Base-by-base conservation (phyloP, 352 stramenopile genomes). In the Globisporangium viniferum region DNA sequence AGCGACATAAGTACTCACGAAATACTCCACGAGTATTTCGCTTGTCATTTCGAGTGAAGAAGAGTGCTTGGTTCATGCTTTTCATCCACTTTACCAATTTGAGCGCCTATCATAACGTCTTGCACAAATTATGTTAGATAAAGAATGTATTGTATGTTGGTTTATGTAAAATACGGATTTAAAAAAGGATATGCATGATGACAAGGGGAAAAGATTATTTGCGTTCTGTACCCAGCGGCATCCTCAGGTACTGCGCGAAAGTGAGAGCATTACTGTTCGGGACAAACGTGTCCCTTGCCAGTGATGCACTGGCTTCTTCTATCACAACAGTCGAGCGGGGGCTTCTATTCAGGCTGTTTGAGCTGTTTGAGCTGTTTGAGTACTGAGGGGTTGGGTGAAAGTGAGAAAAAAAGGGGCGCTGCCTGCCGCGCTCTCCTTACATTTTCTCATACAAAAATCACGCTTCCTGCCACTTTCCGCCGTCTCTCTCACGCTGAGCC, bases 391-490 rank as follows among this genome's bases (percentile, higher is more conserved):
- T 51, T 51, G 44, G 44, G 44, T 51, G 44, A 49, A n/a, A 8
- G 9, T 24, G 15, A 22, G 9, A 12, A 51, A 51, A 51, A n/a
- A 51, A 51, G 44, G 44, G 44, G 44, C 44, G 18, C 44, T 12
- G 41, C 15, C 39, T 46, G 41, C 15, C 15, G 41, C 41, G 15
- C 15, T 49, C 24, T 20, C 44, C 41, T 4, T 51, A 51, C 44
- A 51, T 51, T 51, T 51, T 51, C 44, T 51, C 44, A 51, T 51
- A 51, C 18, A 51, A 51, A 51, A 51, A 10, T 51, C 44, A 51
- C 44, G 18, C 44, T 51, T 51, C 44, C 44, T 51, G 44, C 18
- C 6, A 6, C 9, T 12, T 39, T 12, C 6, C 41, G 14, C 41
- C 15, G 1, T 6, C 44, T 51, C 44, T 51, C 44, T 24, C 44